Evolutionary conservation across 345 rosid genomes (phyloP), one percentile per base, ranked within the genome.

Genomic region (Pugionium dolabratum): DNA sequence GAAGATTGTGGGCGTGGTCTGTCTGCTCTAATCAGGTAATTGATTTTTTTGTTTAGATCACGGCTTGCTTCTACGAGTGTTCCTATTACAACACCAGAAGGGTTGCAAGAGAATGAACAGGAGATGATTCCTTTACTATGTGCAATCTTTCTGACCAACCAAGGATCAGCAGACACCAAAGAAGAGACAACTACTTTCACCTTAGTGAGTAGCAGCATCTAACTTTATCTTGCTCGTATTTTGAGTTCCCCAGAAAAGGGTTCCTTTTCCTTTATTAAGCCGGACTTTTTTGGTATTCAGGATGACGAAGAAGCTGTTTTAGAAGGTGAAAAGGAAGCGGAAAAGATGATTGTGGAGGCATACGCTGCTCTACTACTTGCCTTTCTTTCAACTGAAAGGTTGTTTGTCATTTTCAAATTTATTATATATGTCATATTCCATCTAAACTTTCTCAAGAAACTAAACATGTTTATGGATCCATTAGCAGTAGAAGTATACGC

Each of bases 381-480:
- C 32, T 95, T 95, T 79, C 95, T 95, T 73, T 91, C 99, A 48
- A 95, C 93, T 11, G 96, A 91, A 79, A 88, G 99, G 98, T 95
- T 78, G 42, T 5, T 56, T 18, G 18, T 25, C 49, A 29, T 67
- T 54, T 11, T 11, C 35, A 41, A 43, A 48, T 9, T 29, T 42
- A 29, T 31, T 18, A 26, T 54, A 61, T 11, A 10, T 53, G 62
- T 40, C 31, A 36, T 45, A 2, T 35, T 58, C 31, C 31, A 37
- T 59, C 50, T 55, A 33, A 62, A 39, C 50, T 54, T 54, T 67
- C 28, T 54, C 36, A 46, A 46, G 57, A 39, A 54, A 54, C 68
- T 41, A 48, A 26, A 66, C 53, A 11, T 62, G 52, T 66, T 42
- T 27, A 57, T 65, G 77, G 34, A 61, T 59, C 55, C 54, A 36